Evolutionary conservation across 1,284 basidiomycete genomes (phyloP), one percentile per base, ranked within the genome.

Genomic region (Tausonia pullulans): DNA sequence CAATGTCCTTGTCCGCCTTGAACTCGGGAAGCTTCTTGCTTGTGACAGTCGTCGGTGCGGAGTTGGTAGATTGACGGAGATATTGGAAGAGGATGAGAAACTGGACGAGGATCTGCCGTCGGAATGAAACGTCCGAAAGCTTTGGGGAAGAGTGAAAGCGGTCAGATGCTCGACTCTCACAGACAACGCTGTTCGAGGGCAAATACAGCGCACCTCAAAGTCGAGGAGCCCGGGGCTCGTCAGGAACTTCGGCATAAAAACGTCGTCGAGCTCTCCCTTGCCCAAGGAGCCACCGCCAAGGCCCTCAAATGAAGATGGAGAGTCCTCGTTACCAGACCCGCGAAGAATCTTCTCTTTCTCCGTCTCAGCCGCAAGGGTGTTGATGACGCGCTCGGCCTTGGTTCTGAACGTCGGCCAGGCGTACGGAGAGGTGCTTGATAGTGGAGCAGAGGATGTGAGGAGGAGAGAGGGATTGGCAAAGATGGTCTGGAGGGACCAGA

Each of bases 61-160:
- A 39, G 60, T 2, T 49, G 3, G 43, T 6, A n/a, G 55, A n/a
- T 39, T 49, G 43, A 2, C 64, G 64, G 44, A 77, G 69, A 64
- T 75, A 75, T 57, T 75, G 74, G 70, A 76, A 73, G 27, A 77
- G 70, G 67, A 77, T 76, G 59, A 74, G 73, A 68, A 74, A 74
- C 68, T 77, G 75, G 46, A 75, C 69, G 27, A 75, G 71, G 57
- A 77, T 72, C 60, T 77, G 75, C 4, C 75, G 72, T 6, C 75
- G 71, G 73, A 77, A 77, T 10, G 71, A 69, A 10, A 70, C 68
- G 64, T 77, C 75, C 6, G 73, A 69, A 6, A 74, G 70, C 70
- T 73, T 51, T 40, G 14, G 50, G 59, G 46, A 67, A 52, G 41
- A 13, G 41, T 27, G n/a, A 48, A 48, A 13, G 8, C 9, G 10